phyloP scores from a whole-genome alignment of 2,329 filamentous ascomycete species.

The Penicillium polonicum region DNA sequence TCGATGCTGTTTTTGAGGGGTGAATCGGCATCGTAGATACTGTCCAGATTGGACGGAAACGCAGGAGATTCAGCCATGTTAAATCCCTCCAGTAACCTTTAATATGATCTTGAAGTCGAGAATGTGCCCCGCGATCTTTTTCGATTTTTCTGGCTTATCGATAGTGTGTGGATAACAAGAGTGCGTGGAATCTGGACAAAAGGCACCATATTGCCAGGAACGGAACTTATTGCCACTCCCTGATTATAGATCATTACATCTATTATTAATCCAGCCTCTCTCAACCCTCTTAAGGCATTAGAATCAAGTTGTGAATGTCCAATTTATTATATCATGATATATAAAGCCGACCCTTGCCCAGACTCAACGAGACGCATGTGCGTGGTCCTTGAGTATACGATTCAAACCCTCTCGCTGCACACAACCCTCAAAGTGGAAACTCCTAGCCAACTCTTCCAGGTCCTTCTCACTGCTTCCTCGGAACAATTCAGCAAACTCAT shows the following conservation, averaged over 20 bases:
- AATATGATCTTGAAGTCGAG: constrained; percentile 8
- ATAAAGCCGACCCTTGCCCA: background rate
- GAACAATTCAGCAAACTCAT: constrained; percentile 59
- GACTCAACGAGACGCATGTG: constrained; percentile 19
- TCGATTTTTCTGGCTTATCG: constrained; percentile 29
- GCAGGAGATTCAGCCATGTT: constrained; percentile 28
- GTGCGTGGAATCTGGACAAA: constrained; percentile 7
- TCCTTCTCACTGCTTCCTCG: constrained; percentile 51
- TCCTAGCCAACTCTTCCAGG: constrained; percentile 55
- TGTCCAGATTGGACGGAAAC: constrained; percentile 33
- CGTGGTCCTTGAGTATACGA: constrained; percentile 49
- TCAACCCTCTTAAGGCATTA: background rate
- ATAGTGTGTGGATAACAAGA: constrained; percentile 21
- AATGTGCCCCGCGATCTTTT: constrained; percentile 29
- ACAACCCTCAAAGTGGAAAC: constrained; percentile 57
- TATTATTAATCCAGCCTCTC: background rate
- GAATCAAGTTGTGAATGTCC: background rate
- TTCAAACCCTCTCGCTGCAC: constrained; percentile 53
- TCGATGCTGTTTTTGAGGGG: constrained; percentile 35
- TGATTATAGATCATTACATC: background rate
- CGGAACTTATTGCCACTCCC: constrained; percentile 3
- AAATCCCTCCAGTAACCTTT: constrained; percentile 8
- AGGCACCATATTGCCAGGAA: background rate
- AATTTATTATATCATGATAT: background rate
- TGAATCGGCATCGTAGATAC: constrained; percentile 32